These are phyloP conservation scores for Eucalyptus pauciflora DNA, from an alignment of 345 rosid genomes.

Conservation along the genomic window DNA sequence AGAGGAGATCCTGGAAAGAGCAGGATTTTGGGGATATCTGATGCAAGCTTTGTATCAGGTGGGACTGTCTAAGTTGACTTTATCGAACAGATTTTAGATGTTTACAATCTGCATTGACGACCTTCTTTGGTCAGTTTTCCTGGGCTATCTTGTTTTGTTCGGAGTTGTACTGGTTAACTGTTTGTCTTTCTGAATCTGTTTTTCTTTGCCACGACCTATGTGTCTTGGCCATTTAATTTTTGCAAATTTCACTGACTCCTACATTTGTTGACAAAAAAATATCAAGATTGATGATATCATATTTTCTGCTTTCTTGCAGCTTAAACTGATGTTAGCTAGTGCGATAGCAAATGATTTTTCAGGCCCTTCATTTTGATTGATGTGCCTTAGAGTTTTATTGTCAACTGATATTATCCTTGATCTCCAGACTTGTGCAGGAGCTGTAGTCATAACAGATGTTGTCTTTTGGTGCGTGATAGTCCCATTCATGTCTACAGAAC, in stretches of 20 bases:
- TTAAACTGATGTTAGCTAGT: not conserved
- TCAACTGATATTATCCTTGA: not conserved
- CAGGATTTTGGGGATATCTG: conserved; percentile 65
- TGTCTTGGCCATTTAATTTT: not conserved
- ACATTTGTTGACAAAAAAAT: not conserved
- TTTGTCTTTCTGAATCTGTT: not conserved
- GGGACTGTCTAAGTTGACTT: not conserved
- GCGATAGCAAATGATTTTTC: not conserved
- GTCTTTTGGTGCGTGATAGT: conserved; percentile 68
- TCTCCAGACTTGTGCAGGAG: conserved; percentile 68
- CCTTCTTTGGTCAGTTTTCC: not conserved
- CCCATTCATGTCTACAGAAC: conserved; percentile 54
- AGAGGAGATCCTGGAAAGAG: conserved; percentile 25
- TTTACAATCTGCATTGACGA: not conserved
- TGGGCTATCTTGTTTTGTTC: not conserved
- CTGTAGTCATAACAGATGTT: conserved; percentile 63
- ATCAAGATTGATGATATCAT: not conserved
- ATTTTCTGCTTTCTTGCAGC: not conserved
- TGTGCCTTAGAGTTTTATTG: not conserved
- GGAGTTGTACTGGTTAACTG: not conserved
- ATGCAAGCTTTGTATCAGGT: conserved; percentile 79
- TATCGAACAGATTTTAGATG: not conserved
- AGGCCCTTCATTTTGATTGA: not conserved
- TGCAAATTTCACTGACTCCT: not conserved
- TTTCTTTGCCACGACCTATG: not conserved